Conservation (phyloP, 2,329 filamentous ascomycete species). For the Nothophaeocryptopus gaeumannii region DNA sequence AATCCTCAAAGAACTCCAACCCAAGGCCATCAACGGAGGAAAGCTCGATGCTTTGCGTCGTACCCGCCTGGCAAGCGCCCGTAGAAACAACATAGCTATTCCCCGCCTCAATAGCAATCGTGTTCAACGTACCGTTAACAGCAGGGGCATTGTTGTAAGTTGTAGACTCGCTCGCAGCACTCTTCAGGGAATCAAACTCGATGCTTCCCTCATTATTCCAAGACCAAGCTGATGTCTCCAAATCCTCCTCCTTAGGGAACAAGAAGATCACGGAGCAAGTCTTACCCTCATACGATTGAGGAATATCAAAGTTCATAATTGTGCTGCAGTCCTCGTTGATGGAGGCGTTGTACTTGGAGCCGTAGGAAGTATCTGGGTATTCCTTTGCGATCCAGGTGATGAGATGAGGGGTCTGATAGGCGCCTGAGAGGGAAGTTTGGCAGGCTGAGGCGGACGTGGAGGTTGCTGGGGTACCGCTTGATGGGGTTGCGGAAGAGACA, state of each 20-base stretch:
- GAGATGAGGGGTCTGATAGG: conserved; percentile 57
- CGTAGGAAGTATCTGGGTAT: conserved; percentile 52
- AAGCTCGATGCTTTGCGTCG: conserved; percentile 24
- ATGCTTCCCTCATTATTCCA: conserved; percentile 36
- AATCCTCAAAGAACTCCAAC: conserved; percentile 26
- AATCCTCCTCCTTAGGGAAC: conserved; percentile 57
- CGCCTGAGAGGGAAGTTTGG: conserved; percentile 32
- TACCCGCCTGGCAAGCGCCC: conserved; percentile 28
- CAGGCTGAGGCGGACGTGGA: conserved; percentile 22
- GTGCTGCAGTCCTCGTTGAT: conserved; percentile 54
- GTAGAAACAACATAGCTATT: conserved; percentile 30
- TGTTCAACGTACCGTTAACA: conserved; percentile 11
- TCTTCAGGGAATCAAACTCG: conserved; percentile 40
- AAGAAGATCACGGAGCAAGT: conserved; percentile 65
- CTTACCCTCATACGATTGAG: conserved; percentile 52
- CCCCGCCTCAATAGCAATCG: conserved; percentile 22
- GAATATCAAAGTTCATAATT: conserved; percentile 70
- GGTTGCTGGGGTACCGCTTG: conserved; percentile 6
- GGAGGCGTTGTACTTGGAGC: conserved; percentile 57
- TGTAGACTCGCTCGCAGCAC: conserved; percentile 48
- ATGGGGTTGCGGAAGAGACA: conserved; percentile 1
- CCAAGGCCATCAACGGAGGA: conserved; percentile 18
- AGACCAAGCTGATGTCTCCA: conserved; percentile 59
- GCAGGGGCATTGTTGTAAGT: conserved; percentile 24
- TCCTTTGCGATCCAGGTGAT: conserved; percentile 60